phyloP scores from a whole-genome alignment of 148 eudicot genomes.

The Fallopia convolvulus region DNA sequence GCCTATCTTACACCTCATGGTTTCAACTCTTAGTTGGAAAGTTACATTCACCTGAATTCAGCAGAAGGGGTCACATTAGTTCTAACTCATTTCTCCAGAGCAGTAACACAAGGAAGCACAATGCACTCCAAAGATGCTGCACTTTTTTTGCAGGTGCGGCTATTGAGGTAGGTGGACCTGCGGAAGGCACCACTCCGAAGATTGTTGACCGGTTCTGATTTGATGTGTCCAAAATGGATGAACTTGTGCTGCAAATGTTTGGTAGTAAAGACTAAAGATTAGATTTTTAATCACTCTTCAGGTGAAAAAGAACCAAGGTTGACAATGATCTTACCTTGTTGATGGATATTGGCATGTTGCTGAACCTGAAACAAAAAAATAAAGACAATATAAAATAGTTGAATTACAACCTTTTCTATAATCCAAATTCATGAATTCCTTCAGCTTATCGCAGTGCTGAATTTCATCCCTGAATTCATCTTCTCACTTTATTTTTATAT shows the following conservation, averaged over 20 bases:
- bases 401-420: not conserved
- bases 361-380: conserved; percentile 46
- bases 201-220: conserved; percentile 65
- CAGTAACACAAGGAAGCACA: conserved; percentile 8
- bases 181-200: conserved; percentile 57
- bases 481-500: not conserved
- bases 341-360: conserved; percentile 65
- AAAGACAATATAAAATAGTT: not conserved
- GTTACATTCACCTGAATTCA: not conserved
- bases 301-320: not conserved
- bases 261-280: not conserved
- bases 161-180: conserved; percentile 30
- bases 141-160: not conserved
- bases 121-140: not conserved
- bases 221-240: conserved; percentile 70
- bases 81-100: not conserved
- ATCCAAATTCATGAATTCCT: not conserved
- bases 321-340: conserved; percentile 47
- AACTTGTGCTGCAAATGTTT: conserved; percentile 67
- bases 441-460: not conserved
- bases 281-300: not conserved
- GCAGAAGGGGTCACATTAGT: not conserved
- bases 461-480: not conserved
- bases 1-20: not conserved
- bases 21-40: not conserved